Percentiles rank a stretch among this genome's conserved stretches.
phyloP scores from a whole-genome alignment of 2,329 filamentous ascomycete genomes.

The Sordariomycetes sp. region DNA sequence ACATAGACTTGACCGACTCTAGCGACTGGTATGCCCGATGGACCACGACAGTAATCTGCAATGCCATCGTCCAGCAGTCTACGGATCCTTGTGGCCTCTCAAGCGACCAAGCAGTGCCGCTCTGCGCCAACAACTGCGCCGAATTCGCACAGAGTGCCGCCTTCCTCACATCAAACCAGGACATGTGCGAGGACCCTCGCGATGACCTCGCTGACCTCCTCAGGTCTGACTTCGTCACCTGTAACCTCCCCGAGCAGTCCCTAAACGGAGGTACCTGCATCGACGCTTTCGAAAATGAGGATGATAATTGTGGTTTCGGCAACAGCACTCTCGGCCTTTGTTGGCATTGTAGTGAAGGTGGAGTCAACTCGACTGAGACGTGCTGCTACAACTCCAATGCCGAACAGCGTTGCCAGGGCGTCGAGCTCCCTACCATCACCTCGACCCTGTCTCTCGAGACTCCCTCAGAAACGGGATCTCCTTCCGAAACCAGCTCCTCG shows the following conservation, averaged over 20 bases:
- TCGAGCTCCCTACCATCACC: slow-evolving; percentile 69
- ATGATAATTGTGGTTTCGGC: slow-evolving; percentile 76
- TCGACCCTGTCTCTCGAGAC: slow-evolving; percentile 54
- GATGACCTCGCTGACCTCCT: slow-evolving; percentile 66
- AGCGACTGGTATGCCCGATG: slow-evolving; percentile 85
- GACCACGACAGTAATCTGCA: slow-evolving; percentile 87
- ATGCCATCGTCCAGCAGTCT: slow-evolving; percentile 87
- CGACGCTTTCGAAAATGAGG: slow-evolving; percentile 68
- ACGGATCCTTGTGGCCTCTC: slow-evolving; percentile 59
- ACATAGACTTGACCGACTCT: slow-evolving; percentile 69
- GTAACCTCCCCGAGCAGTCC: slow-evolving; percentile 71
- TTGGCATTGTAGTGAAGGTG: slow-evolving; percentile 74
- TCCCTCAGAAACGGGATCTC: slow-evolving; percentile 30
- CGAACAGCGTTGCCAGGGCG: slow-evolving; percentile 61
- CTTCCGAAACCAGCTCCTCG: slow-evolving; percentile 10
- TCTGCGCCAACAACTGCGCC: slow-evolving; percentile 86
- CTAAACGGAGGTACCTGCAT: slow-evolving; percentile 68
- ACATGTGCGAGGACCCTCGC: slow-evolving; percentile 61
- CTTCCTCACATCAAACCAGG: slow-evolving; percentile 64
- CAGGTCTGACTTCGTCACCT: slow-evolving; percentile 85
- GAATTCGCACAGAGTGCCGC: slow-evolving; percentile 84
- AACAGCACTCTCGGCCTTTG: slow-evolving; percentile 69
- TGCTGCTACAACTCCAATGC: slow-evolving; percentile 82
- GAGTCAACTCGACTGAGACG: slow-evolving; percentile 86
- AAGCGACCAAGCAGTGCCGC: slow-evolving; percentile 54